phyloP scores from a whole-genome alignment of 345 rosid genomes.

The Theobroma cacao region DNA sequence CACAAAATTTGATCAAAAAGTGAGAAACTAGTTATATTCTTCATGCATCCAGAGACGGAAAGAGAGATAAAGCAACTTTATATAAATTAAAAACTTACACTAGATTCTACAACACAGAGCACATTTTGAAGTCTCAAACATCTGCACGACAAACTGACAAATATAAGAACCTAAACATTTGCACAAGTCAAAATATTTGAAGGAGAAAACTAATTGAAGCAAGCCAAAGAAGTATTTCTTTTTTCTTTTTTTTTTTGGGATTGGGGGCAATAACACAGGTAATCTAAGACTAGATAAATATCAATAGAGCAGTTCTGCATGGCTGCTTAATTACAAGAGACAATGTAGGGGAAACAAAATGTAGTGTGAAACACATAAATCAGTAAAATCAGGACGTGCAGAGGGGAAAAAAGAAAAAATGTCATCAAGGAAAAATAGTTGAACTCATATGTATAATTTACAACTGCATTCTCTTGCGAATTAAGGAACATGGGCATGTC shows the following conservation, averaged over 20 bases:
- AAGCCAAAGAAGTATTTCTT: neutral
- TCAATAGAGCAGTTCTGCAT: neutral
- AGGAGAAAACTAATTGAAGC: neutral
- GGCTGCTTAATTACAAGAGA: slow-evolving; percentile 4
- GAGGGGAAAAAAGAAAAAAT: neutral
- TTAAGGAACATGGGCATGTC: neutral
- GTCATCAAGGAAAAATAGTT: neutral
- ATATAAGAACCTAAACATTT: neutral
- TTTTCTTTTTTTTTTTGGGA: neutral
- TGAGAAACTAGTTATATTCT: neutral
- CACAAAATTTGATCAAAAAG: neutral
- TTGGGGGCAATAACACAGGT: neutral
- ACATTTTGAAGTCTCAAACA: slow-evolving; percentile 79
- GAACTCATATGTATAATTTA: neutral
- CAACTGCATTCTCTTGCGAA: slow-evolving; percentile 4
- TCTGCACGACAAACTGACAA: slow-evolving; percentile 43
- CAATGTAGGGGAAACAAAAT: neutral
- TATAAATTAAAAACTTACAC: slow-evolving; percentile 47
- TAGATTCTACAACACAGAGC: slow-evolving; percentile 63
- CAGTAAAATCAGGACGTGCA: neutral
- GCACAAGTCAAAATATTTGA: neutral
- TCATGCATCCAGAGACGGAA: neutral
- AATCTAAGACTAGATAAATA: neutral
- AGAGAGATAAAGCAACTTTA: neutral
- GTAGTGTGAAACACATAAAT: neutral